These are phyloP conservation scores for Luffa acutangula DNA, from an alignment of 306 rosid species.

Conservation along the genomic window DNA sequence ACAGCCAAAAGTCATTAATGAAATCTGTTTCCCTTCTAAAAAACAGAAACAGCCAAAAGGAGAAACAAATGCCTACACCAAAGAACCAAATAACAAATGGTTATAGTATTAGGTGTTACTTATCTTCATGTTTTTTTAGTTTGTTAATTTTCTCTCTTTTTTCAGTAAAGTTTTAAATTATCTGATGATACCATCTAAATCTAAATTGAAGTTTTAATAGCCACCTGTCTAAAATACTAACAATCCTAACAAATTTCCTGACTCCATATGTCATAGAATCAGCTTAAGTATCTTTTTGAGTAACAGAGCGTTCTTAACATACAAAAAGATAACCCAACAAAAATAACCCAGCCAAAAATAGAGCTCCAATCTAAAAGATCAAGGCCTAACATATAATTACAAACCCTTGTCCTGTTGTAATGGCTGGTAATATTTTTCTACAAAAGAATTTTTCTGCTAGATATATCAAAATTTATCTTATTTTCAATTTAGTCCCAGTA, in stretches of 20 bases:
- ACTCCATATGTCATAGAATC: neutral
- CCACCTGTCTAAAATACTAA: neutral
- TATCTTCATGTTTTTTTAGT: neutral
- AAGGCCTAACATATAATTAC: too few species aligned
- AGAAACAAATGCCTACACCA: neutral
- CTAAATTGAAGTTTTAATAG: neutral
- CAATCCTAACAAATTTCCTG: neutral
- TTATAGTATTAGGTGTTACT: neutral
- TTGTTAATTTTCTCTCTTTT: neutral
- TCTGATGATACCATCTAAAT: neutral
- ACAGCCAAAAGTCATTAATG: too few species aligned
- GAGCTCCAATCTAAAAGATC: too few species aligned
- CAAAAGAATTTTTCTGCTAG: neutral
- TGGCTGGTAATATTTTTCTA: neutral
- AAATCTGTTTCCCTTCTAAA: too few species aligned
- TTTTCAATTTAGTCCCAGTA: too few species aligned
- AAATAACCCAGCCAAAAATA: neutral
- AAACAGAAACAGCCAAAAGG: neutral
- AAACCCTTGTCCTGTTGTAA: neutral
- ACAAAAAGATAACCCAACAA: too few species aligned
- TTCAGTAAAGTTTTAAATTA: neutral
- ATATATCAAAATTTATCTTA: too few species aligned
- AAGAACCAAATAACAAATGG: neutral
- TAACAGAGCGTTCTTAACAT: too few species aligned
- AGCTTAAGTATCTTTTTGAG: too few species aligned